A percentile compares a stretch with the other conserved stretches of the same genome.
These are phyloP conservation scores for Beauveria rudraprayagi DNA, from an alignment of 2,329 filamentous ascomycete species.

Conservation along the genomic window DNA sequence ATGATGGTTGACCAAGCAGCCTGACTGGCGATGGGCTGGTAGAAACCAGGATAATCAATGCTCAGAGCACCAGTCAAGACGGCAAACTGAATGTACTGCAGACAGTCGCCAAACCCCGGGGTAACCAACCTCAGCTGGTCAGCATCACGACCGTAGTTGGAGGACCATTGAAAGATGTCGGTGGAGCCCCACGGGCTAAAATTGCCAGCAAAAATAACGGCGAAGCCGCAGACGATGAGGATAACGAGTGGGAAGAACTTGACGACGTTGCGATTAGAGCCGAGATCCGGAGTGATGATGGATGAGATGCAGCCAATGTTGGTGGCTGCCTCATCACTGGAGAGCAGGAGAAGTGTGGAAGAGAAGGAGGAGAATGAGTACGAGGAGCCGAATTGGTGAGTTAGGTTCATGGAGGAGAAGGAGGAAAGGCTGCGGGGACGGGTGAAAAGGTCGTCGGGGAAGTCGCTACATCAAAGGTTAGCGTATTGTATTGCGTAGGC, in stretches of 20 bases:
- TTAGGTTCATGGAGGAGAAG: slow-evolving; percentile 66
- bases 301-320: slow-evolving; percentile 73
- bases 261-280: slow-evolving; percentile 59
- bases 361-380: slow-evolving; percentile 82
- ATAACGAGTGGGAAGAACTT: slow-evolving; percentile 71
- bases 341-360: slow-evolving; percentile 63
- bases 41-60: slow-evolving; percentile 87
- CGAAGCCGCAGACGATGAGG: slow-evolving; percentile 69
- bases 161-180: slow-evolving; percentile 92
- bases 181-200: slow-evolving; percentile 90
- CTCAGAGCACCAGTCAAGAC: slow-evolving; percentile 80
- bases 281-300: slow-evolving; percentile 77
- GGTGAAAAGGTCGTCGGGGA: slow-evolving; percentile 24
- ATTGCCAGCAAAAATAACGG: slow-evolving; percentile 76
- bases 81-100: slow-evolving; percentile 94
- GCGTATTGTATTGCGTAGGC: slow-evolving; percentile 6
- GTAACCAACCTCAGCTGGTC: slow-evolving; percentile 88
- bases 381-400: slow-evolving; percentile 66
- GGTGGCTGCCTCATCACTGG: slow-evolving; percentile 57
- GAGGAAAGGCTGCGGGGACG: slow-evolving; percentile 42
- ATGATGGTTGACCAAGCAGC: slow-evolving; percentile 82
- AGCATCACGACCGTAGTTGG: slow-evolving; percentile 90
- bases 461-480: slow-evolving; percentile 20
- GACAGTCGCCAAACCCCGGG: slow-evolving; percentile 89
- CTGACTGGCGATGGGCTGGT: slow-evolving; percentile 83